Base-by-base conservation (phyloP, 345 rosid genomes). In the Gossypium bickii region DNA sequence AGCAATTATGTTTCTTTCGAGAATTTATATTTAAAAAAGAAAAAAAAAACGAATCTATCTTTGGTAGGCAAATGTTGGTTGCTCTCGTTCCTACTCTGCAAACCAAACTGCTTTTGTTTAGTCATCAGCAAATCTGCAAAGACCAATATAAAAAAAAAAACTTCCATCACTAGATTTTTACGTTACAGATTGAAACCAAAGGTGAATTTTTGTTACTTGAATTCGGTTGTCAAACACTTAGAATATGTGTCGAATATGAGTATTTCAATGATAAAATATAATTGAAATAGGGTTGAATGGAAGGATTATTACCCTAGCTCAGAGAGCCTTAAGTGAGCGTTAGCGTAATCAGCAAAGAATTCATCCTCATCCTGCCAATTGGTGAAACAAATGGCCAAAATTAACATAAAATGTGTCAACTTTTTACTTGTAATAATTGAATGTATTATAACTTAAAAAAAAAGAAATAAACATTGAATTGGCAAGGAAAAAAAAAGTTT, bases 321-420 rank as follows among this genome's bases (percentile, higher is more conserved):
- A 0, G 99, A 93, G 73, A 95, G 97, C 88, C 84, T 93, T 79
- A 90, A 15, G 78, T 91, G 98, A 13, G 98, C 88, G 60, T 89
- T 97, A 0, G 94, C 55, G 49, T 91, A 95, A 77, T 95, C 99
- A 3, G 67, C 91, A 67, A 93, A 95, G 80, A 95, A 95, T 10
- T 89, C 93, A 17, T 91, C 99, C 79, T 95, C 98, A 71, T 91
- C 96, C 99, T 94, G 89, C 47, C 69, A 17, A 12, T 17, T 52
- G 61, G 15, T 12, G 62, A 53, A 79, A 4, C 41, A 34, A 74
- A 38, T 38, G 7, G 72, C 2, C 45, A 67, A 47, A 12, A 57
- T 38, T 11, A 13, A 34, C 7, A 34, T 34, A 34, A 4, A 34
- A 34, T 34, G 7, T 34, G 41, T 5, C 38, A 34, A 29, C 34